phyloP scores from a whole-genome alignment of 306 rosid species.

The Amphicarpaea edgeworthii region DNA sequence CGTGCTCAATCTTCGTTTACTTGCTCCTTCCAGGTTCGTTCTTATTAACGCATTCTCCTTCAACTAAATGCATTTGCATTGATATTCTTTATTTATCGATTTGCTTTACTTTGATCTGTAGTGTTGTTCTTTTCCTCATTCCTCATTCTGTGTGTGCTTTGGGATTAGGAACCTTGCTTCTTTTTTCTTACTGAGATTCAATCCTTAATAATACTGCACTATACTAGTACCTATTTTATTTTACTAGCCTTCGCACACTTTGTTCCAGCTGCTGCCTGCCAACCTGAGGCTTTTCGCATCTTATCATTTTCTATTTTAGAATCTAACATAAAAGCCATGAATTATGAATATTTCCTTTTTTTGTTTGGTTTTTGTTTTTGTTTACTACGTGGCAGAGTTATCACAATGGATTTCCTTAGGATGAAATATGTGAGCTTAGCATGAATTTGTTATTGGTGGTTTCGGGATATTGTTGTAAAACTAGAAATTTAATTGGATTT shows the following conservation, averaged over 20 bases:
- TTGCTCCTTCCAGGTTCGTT: constrained; percentile 24
- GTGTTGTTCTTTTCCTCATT: not conserved
- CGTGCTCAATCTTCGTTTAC: not conserved
- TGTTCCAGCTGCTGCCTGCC: not conserved
- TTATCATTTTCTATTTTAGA: not conserved
- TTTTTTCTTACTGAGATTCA: constrained; percentile 14
- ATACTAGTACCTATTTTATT: constrained; percentile 6
- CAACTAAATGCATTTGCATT: constrained; percentile 8
- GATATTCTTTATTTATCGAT: not conserved
- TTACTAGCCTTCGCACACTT: not conserved
- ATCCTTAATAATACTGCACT: not conserved
- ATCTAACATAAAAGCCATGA: not conserved
- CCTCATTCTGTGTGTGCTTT: not conserved
- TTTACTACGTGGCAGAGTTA: not conserved
- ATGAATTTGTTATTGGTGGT: not conserved
- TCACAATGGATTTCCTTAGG: not conserved
- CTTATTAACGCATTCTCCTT: not conserved
- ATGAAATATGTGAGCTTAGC: not conserved
- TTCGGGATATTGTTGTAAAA: not conserved
- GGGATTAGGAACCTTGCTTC: constrained; percentile 20
- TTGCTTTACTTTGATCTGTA: constrained; percentile 3
- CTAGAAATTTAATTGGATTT: not conserved
- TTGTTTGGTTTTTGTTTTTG: not conserved
- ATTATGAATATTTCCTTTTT: not conserved
- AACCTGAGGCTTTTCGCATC: not conserved